phyloP scores from a whole-genome alignment of 2,329 filamentous ascomycete genomes.

The Purpureocillium lavendulum region DNA sequence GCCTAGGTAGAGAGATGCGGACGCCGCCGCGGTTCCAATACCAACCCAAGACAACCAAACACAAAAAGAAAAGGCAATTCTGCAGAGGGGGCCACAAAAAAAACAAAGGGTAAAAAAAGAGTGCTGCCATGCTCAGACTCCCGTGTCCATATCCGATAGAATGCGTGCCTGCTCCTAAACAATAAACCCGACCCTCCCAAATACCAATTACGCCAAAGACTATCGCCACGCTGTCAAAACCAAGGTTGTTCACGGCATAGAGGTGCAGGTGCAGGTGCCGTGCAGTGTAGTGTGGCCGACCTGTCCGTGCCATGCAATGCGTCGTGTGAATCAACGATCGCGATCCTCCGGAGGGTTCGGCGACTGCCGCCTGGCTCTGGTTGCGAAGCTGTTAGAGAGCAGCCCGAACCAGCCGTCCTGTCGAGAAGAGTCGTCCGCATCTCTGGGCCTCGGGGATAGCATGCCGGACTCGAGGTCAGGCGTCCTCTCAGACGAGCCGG shows the following conservation, averaged over 20 bases:
- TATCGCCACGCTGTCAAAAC: too few relatives aligned
- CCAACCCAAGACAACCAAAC: not conserved
- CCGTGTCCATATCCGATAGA: not conserved
- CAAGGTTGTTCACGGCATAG: too few relatives aligned
- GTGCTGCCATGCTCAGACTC: conserved; percentile 1
- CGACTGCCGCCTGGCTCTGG: conserved; percentile 10
- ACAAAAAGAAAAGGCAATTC: not conserved
- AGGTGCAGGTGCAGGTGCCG: too few relatives aligned
- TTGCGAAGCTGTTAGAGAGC: conserved; percentile 22
- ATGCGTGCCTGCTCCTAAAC: conserved; percentile 2
- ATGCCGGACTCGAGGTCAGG: conserved; percentile 37
- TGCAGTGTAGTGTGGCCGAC: too few relatives aligned
- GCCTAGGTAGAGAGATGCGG: not conserved
- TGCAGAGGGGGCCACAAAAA: too few relatives aligned
- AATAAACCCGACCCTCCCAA: not conserved
- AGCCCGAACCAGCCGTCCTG: conserved; percentile 28
- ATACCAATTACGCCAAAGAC: conserved; percentile 3
- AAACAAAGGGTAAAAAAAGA: too few relatives aligned
- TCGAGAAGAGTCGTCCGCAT: conserved; percentile 12
- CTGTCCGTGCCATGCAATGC: too few relatives aligned
- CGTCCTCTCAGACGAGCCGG: conserved; percentile 19
- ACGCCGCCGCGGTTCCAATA: not conserved
- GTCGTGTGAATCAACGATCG: conserved; percentile 1
- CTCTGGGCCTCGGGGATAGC: conserved; percentile 10
- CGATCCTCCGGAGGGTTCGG: conserved; percentile 17